Evolutionary conservation across 192 early-diverging fungal species (phyloP).

Genomic region (Geranomyces michiganensis): DNA sequence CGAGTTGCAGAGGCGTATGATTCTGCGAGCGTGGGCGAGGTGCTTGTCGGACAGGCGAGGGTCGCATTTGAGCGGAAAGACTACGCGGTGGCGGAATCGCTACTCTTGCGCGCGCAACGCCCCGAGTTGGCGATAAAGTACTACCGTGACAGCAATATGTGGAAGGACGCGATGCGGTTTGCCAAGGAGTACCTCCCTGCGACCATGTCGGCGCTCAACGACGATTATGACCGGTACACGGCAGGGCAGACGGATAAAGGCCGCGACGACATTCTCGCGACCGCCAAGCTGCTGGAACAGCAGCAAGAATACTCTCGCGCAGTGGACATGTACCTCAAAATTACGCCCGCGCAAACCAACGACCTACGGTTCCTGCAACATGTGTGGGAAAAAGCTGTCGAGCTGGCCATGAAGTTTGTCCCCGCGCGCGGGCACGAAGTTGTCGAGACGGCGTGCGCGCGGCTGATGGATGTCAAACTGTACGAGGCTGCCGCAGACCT

Average conservation of each 20-base stretch:
- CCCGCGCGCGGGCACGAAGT: slow-evolving; percentile 57
- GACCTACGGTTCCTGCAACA: slow-evolving; percentile 54
- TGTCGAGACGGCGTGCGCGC: slow-evolving; percentile 47
- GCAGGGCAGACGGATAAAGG: slow-evolving; percentile 49
- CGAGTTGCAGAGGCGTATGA: slow-evolving; percentile 63
- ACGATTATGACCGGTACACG: slow-evolving; percentile 56
- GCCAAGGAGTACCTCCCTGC: slow-evolving; percentile 63
- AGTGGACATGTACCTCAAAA: slow-evolving; percentile 65
- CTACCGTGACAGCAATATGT: slow-evolving; percentile 61
- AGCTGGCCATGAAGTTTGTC: slow-evolving; percentile 62
- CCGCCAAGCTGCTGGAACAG: slow-evolving; percentile 57
- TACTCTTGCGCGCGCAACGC: slow-evolving; percentile 62
- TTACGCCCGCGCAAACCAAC: slow-evolving; percentile 45
- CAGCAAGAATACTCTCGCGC: slow-evolving; percentile 61
- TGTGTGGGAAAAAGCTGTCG: slow-evolving; percentile 60
- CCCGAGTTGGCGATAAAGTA: slow-evolving; percentile 64
- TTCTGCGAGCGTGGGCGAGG: slow-evolving; percentile 53
- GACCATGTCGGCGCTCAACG: slow-evolving; percentile 53
- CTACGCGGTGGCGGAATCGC: slow-evolving; percentile 54
- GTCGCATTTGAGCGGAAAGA: slow-evolving; percentile 61
- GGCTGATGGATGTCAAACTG: slow-evolving; percentile 51
- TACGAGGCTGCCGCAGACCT: slow-evolving; percentile 60
- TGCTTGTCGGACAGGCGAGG: slow-evolving; percentile 65
- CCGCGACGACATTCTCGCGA: slow-evolving; percentile 56
- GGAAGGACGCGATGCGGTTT: slow-evolving; percentile 66